Base-by-base conservation (phyloP, 768 basidiomycete species). In the Hericium erinaceus region DNA sequence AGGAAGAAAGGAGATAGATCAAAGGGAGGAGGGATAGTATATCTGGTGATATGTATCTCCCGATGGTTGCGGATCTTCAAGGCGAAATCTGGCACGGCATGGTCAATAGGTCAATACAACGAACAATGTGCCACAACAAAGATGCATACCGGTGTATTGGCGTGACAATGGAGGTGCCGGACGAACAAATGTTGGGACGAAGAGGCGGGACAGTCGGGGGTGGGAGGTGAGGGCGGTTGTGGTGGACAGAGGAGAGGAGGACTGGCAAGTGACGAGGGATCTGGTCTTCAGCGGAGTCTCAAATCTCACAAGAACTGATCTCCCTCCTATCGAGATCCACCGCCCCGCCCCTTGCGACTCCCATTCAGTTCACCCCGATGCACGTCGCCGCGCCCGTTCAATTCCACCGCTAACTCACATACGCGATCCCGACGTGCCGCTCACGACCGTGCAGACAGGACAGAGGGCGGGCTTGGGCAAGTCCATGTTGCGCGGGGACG, bases 51-150 rank as follows among this genome's bases (percentile, higher is more conserved):
- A 78, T 75, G 71, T 80, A 81, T 82, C 80, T 79, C 77, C 82
- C 84, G 82, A 84, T 84, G 81, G 69, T 75, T 73, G 72, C 79
- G 80, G 82, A 84, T 80, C 78, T 79, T 49, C 39, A 55, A 56
- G 33, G 26, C 24, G 24, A n/a, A 55, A 46, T 28, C 40, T 48
- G 37, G 33, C 40, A 48, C 11, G 51, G 52, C 33, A 6, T 33
- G 33, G 33, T 10, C 49, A 56, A 48, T 26, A 57, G 50, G 59
- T 59, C 55, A 50, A 48, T n/a, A 51, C 49, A 58, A n/a, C 55
- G 44, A 54, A 55, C 56, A 64, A 57, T 58, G 24, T 50, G 65
- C 63, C 46, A 49, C 57, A 57, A 46, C 44, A 46, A 16, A n/a
- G n/a, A n/a, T 46, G 9, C 33, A 33, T 2, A 33, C 33, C 9